Conservation (phyloP, 345 rosid species). For the Citrus mangshanensis region DNA sequence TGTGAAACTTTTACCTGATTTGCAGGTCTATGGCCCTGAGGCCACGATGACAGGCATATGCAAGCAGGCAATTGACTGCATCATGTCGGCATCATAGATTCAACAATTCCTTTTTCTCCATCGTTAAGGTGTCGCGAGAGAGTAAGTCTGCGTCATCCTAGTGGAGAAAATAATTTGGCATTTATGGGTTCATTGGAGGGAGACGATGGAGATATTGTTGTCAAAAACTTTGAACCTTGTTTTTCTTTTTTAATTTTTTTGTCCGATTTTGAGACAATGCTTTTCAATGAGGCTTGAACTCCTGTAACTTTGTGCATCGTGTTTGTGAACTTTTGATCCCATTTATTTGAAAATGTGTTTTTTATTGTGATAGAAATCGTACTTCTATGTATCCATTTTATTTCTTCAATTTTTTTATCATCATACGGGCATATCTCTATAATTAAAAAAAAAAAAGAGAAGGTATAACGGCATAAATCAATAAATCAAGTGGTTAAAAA, state of each 20-base stretch:
- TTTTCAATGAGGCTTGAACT: background rate
- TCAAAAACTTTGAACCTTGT: background rate
- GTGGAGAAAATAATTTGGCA: too few species aligned
- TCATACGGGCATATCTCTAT: too few species aligned
- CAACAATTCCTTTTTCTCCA: background rate
- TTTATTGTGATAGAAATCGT: too few species aligned
- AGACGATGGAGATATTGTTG: background rate
- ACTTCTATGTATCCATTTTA: too few species aligned
- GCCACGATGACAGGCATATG: constrained; percentile 98
- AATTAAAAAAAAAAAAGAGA: too few species aligned
- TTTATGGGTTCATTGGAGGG: background rate
- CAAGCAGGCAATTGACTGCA: constrained; percentile 91
- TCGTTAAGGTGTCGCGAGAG: background rate
- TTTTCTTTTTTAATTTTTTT: background rate
- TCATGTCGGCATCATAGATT: constrained; percentile 52
- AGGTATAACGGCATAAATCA: too few species aligned
- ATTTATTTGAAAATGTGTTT: too few species aligned
- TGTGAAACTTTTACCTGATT: background rate
- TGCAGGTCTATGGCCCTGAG: constrained; percentile 93
- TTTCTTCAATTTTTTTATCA: too few species aligned
- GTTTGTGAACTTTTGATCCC: background rate
- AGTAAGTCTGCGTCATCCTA: background rate
- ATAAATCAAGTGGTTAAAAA: too few species aligned
- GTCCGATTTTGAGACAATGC: background rate
- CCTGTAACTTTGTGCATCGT: background rate